Evolutionary conservation across 352 stramenopile genomes (phyloP), one percentile per base, ranked within the genome.

Genomic region (Globisporangium nodosum): DNA sequence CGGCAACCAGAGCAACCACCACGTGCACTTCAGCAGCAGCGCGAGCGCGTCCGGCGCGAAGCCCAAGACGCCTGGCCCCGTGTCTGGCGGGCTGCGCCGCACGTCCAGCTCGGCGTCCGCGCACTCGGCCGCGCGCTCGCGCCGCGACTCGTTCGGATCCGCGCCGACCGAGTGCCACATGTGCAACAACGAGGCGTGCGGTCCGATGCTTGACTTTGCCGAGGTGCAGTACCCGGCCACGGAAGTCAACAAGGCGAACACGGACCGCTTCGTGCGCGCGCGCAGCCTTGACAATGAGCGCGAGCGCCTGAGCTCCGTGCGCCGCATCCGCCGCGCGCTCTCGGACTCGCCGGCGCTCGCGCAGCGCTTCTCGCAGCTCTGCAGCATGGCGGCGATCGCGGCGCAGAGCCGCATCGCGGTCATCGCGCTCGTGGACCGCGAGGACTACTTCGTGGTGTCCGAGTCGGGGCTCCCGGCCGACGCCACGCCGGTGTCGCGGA

Each of bases 301-400:
- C 13, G 78, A 81, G 39, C 76, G 80, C 0, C 49, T 88, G 2
- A 61, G 63, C 24, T 76, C 71, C 0, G 78, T 90, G 18, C 64
- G 78, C 15, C 58, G 58, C 18, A 61, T 92, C 33, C 57, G 68
- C 20, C 63, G 68, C 13, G 81, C 70, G 18, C 61, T 90, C 24
- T 64, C 71, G 24, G 73, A 66, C 1, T 73, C 76, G 1, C 67
- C 76, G 0, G 71, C 69, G 49, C 56, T 73, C 5, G 66, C 70
- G 24, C 70, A 82, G 52, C 73, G 77, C 24, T 71, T 92, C 31
- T 61, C 65, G 33, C 81, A 92, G 54, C 80, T 92, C 55, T 85
- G 75, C 56, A 80, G 78, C 45, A 92, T 94, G 79, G 80, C 81
- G 27, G 71, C 81, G 42, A 94, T 90, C 48, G 83, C 81, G 12